Evolutionary conservation across 176 grass and related monocot species (phyloP).

Genomic region (Sorghum bicolor): DNA sequence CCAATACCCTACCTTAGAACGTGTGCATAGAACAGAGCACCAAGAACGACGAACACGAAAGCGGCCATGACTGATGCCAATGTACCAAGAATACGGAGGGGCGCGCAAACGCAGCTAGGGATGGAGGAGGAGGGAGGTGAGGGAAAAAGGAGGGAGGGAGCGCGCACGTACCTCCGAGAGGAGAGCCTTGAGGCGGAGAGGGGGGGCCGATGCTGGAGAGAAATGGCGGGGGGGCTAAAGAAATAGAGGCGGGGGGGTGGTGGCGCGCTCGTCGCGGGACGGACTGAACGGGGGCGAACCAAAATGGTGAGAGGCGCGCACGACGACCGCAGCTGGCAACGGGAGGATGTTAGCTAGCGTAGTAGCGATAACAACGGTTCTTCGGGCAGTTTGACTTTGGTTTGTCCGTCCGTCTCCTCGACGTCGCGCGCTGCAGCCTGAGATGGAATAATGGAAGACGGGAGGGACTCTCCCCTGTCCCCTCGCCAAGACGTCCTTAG

Average conservation of each 20-base stretch:
- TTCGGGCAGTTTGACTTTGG: no score
- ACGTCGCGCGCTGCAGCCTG: no score
- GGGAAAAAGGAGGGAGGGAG: no score
- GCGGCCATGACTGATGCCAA: not conserved
- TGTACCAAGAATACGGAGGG: not conserved
- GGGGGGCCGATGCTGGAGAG: not conserved
- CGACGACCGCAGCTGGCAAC: constrained; percentile 17
- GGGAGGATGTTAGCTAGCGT: not conserved
- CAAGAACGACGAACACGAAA: not conserved
- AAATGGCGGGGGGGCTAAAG: not conserved
- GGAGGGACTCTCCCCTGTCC: no score
- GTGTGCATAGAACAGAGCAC: not conserved
- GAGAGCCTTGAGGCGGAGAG: constrained; percentile 24
- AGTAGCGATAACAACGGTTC: no score
- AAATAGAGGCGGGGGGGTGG: not conserved
- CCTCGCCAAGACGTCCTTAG: no score
- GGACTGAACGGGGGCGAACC: not conserved
- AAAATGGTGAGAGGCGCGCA: constrained; percentile 24
- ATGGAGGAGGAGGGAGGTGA: no score
- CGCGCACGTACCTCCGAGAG: constrained; percentile 29
- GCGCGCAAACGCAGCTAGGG: no score
- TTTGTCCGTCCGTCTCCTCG: no score
- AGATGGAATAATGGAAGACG: no score
- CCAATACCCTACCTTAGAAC: not conserved
- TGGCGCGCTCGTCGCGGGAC: constrained; percentile 7